These are phyloP conservation scores for Camellia lanceoleosa DNA, from an alignment of 148 eudicot genomes.

Conservation along the genomic window DNA sequence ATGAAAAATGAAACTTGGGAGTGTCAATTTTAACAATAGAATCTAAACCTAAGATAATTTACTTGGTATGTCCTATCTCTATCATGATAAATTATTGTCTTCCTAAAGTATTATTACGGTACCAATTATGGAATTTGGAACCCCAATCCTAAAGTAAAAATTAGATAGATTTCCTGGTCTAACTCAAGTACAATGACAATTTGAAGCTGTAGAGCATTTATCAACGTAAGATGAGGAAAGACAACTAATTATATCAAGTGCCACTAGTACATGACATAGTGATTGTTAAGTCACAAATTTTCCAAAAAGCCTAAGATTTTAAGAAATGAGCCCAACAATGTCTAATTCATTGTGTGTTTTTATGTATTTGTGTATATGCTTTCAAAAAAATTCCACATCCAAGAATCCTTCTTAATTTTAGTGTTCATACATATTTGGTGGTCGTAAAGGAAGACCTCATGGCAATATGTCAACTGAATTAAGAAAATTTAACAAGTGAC, in stretches of 20 bases:
- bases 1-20: not conserved
- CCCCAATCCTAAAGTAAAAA: not conserved
- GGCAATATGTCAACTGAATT: not conserved
- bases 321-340: too few relatives aligned
- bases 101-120: not conserved
- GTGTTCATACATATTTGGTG: not conserved
- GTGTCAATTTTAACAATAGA: not conserved
- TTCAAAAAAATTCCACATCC: not conserved
- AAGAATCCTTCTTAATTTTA: not conserved
- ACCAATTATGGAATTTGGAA: not conserved
- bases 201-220: not conserved
- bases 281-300: not conserved
- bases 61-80: not conserved
- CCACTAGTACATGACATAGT: not conserved
- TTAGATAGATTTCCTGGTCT: not conserved
- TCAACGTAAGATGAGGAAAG: not conserved
- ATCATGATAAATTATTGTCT: not conserved
- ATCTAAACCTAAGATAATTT: conserved; percentile 2
- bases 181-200: not conserved
- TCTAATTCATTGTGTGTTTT: not conserved
- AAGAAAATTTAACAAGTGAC: not conserved
- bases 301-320: not conserved
- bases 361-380: not conserved
- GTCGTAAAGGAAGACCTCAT: not conserved
- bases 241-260: not conserved